A percentile compares a stretch with the other conserved stretches of the same genome.
Conservation (phyloP, 2,329 filamentous ascomycete species). For the Elsinoe fawcettii region DNA sequence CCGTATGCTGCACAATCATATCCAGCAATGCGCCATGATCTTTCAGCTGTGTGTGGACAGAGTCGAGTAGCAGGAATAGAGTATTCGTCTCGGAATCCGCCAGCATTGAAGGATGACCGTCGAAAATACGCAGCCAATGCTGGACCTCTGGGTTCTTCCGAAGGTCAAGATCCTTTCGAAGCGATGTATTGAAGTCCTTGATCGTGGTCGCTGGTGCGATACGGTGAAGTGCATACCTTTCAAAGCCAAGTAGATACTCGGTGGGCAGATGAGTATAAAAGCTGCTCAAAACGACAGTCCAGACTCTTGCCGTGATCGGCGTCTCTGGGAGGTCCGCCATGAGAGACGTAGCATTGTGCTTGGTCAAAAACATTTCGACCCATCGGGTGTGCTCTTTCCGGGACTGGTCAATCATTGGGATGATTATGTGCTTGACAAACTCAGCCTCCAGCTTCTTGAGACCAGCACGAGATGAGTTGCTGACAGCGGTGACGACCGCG, state of each 20-base stretch:
- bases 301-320: not conserved
- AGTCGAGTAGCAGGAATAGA: not conserved
- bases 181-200: not conserved
- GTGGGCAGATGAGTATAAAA: not conserved
- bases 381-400: not conserved
- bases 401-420: not conserved
- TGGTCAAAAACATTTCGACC: not conserved
- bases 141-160: not conserved
- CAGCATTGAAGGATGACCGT: not conserved
- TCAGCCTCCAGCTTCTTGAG: not conserved
- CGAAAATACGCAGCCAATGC: not conserved
- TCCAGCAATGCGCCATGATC: not conserved
- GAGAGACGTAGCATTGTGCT: not conserved
- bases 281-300: not conserved
- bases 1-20: not conserved
- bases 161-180: not conserved
- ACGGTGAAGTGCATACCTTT: not conserved
- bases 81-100: not conserved
- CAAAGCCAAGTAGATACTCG: not conserved
- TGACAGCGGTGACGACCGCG: not conserved
- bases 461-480: not conserved
- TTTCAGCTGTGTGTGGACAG: not conserved
- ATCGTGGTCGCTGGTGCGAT: not conserved
- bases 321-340: not conserved
- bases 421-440: not conserved